phyloP scores from a whole-genome alignment of 768 basidiomycete species.

The Sistotremastrum niveocremeum region DNA sequence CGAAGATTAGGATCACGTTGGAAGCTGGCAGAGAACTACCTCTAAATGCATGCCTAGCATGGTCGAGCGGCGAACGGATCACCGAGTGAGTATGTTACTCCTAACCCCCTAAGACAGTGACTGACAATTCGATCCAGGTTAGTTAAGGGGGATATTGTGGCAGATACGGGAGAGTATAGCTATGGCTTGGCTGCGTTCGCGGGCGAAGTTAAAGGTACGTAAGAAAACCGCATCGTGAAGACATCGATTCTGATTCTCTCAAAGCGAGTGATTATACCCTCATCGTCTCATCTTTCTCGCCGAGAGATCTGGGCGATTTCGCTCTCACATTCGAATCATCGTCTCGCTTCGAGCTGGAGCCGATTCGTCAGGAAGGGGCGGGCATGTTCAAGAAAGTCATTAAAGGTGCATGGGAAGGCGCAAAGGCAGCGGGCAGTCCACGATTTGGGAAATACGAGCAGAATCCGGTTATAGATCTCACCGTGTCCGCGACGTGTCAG shows the following conservation, averaged over 20 bases:
- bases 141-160: slow-evolving; percentile 52
- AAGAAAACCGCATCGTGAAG: not conserved
- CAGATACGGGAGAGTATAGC: slow-evolving; percentile 68
- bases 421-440: slow-evolving; percentile 56
- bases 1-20: slow-evolving; percentile 22
- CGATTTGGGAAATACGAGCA: slow-evolving; percentile 45
- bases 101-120: not conserved
- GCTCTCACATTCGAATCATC: slow-evolving; percentile 51
- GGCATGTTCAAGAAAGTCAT: slow-evolving; percentile 71
- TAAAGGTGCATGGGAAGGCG: slow-evolving; percentile 54
- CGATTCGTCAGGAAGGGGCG: slow-evolving; percentile 76
- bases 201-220: slow-evolving; percentile 42
- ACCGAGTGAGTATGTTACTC: slow-evolving; percentile 43
- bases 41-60: slow-evolving; percentile 57
- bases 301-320: slow-evolving; percentile 52
- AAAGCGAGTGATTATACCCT: slow-evolving; percentile 71
- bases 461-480: slow-evolving; percentile 60
- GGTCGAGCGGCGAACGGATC: slow-evolving; percentile 63
- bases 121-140: slow-evolving; percentile 22
- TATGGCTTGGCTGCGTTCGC: slow-evolving; percentile 55
- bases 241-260: not conserved
- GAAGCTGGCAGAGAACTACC: slow-evolving; percentile 54
- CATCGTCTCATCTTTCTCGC: slow-evolving; percentile 77
- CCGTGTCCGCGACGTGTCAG: slow-evolving; percentile 35
- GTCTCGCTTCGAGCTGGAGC: slow-evolving; percentile 40